A percentile compares a stretch with the other conserved stretches of the same genome.
phyloP scores from a whole-genome alignment of 2,329 filamentous ascomycete species.

The Colletotrichum filicis region DNA sequence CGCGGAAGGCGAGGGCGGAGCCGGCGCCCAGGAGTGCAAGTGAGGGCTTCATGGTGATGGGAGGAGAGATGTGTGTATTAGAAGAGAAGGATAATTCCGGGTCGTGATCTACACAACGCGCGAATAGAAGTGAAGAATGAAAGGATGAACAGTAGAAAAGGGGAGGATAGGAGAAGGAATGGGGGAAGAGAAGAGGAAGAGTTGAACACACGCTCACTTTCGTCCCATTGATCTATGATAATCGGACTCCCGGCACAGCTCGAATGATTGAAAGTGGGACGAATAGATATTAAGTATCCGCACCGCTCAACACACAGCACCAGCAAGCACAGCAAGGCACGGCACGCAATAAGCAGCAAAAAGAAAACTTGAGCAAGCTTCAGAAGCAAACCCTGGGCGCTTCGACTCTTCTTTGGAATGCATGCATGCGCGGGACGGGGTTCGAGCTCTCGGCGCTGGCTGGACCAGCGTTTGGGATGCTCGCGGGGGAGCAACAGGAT shows the following conservation, averaged over 20 bases:
- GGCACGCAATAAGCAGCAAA: background rate
- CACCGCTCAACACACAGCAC: background rate
- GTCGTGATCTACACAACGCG: slow-evolving; percentile 30
- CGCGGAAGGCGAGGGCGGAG: slow-evolving; percentile 27
- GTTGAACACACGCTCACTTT: slow-evolving; percentile 4
- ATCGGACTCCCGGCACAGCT: background rate
- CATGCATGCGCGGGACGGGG: slow-evolving; percentile 28
- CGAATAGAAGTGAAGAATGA: background rate
- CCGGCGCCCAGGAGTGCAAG: slow-evolving; percentile 10
- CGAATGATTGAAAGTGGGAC: slow-evolving; percentile 4
- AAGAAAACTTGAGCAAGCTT: background rate
- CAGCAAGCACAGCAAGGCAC: too few species aligned
- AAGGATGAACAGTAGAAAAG: background rate
- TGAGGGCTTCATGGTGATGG: slow-evolving; percentile 29
- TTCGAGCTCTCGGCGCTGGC: slow-evolving; percentile 25
- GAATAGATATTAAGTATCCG: slow-evolving; percentile 2
- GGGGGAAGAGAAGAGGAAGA: background rate
- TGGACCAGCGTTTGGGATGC: slow-evolving; percentile 32
- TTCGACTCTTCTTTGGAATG: slow-evolving; percentile 5
- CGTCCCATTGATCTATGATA: slow-evolving; percentile 27
- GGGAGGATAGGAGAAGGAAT: background rate
- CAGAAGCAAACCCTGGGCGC: slow-evolving; percentile 17
- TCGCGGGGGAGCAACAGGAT: slow-evolving; percentile 17
- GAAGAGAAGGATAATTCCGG: background rate
- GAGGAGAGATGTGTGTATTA: background rate